phyloP scores from a whole-genome alignment of 352 stramenopile species.

The Phytopythium aichiense region DNA sequence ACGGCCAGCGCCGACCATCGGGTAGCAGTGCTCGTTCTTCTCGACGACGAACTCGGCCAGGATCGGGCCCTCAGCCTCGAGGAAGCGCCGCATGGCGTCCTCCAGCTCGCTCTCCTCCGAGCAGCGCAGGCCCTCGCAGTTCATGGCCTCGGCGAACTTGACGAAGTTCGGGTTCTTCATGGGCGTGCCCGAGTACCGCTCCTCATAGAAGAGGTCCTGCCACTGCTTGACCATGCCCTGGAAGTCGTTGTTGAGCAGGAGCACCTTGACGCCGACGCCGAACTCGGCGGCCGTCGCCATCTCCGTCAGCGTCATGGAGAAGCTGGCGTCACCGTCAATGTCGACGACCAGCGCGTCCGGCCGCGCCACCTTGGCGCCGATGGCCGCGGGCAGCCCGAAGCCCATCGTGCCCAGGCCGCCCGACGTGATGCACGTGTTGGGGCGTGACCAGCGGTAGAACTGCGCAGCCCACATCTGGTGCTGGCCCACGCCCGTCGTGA shows the following conservation, averaged over 20 bases:
- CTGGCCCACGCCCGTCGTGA: constrained; percentile 94
- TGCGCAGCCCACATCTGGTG: constrained; percentile 97
- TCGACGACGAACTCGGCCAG: constrained; percentile 93
- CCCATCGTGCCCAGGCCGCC: constrained; percentile 95
- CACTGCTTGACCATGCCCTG: constrained; percentile 98
- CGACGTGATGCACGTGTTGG: constrained; percentile 92
- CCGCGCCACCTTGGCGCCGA: constrained; percentile 93
- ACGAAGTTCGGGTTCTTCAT: constrained; percentile 95
- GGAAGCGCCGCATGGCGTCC: constrained; percentile 91
- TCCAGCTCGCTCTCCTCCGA: constrained; percentile 86
- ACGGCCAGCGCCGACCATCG: constrained; percentile 91
- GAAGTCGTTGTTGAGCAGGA: constrained; percentile 96
- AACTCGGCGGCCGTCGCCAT: constrained; percentile 94
- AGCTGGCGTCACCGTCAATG: constrained; percentile 95
- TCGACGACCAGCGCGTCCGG: constrained; percentile 84
- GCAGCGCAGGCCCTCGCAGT: constrained; percentile 91
- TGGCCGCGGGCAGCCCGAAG: constrained; percentile 91
- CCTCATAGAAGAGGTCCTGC: constrained; percentile 96
- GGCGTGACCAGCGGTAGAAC: constrained; percentile 94
- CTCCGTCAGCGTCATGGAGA: constrained; percentile 97
- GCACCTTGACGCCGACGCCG: constrained; percentile 93
- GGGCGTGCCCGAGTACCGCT: constrained; percentile 87
- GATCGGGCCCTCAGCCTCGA: constrained; percentile 92
- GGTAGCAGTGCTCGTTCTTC: constrained; percentile 94
- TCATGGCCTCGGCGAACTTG: constrained; percentile 92